phyloP scores from a whole-genome alignment of 306 rosid genomes.

The Trifolium repens region DNA sequence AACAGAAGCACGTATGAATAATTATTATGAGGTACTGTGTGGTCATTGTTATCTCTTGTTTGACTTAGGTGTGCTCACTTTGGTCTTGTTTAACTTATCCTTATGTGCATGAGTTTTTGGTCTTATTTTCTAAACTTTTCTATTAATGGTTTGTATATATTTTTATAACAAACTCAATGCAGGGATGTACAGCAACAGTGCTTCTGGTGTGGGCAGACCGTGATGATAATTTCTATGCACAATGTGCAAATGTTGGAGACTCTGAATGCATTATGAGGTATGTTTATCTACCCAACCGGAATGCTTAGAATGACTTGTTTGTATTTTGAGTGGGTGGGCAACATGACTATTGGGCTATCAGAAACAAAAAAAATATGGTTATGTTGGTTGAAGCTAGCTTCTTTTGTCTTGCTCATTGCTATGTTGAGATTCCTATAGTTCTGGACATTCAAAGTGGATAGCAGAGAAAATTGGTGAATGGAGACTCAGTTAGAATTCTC shows the following conservation, averaged over 20 bases:
- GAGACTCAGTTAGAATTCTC: constrained; percentile 10
- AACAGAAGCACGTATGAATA: constrained; percentile 78
- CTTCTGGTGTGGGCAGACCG: constrained; percentile 87
- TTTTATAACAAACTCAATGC: constrained; percentile 44
- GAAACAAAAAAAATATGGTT: constrained; percentile 26
- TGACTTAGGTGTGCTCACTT: constrained; percentile 9
- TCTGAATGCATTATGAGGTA: constrained; percentile 87
- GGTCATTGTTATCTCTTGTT: constrained; percentile 31
- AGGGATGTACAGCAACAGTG: constrained; percentile 99
- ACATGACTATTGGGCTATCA: constrained; percentile 22
- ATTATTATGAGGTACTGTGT: constrained; percentile 78
- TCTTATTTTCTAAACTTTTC: constrained; percentile 19
- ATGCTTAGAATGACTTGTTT: constrained; percentile 35
- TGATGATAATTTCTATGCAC: constrained; percentile 69
- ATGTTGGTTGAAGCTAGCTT: constrained; percentile 24
- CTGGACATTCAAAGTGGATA: constrained; percentile 19
- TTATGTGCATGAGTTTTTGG: neutral
- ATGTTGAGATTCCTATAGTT: constrained; percentile 31
- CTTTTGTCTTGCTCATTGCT: constrained; percentile 4
- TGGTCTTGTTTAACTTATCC: constrained; percentile 27
- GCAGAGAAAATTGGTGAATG: constrained; percentile 22
- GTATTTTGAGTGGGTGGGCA: constrained; percentile 37
- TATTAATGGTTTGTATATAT: constrained; percentile 34
- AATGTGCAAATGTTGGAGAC: constrained; percentile 98
- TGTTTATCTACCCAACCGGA: constrained; percentile 41